Evolutionary conservation across 2,329 filamentous ascomycete species (phyloP), one percentile per base, ranked within the genome.

Genomic region (Tolypocladium inflatum): DNA sequence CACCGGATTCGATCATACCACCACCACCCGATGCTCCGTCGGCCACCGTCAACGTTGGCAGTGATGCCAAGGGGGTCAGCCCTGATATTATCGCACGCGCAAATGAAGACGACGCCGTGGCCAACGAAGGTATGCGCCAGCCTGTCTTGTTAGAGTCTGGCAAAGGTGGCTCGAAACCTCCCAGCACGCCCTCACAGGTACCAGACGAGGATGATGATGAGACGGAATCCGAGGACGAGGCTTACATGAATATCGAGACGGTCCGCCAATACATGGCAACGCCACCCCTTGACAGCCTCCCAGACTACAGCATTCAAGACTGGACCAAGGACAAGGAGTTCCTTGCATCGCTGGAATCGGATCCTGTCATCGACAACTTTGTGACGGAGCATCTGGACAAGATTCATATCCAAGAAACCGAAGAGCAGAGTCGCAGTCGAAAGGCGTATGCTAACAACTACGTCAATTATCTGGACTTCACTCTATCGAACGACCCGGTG

Each of bases 211-310:
- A 80, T 55, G 80, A 79, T 38, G 74, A 82, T 55, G 78, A 79
- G 54, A 82, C 80, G 2, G 80, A 83, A 60, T 76, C 80, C 9
- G 81, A 84, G 55, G 80, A 79, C 48, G 74, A 80, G 42, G 75
- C 80, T n/a, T 76, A 74, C 42, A 72, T 78, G 60, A 75, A 76
- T n/a, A 68, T 79, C 33, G 77, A 80, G 45, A 72, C 73, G 7
- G 75, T 80, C 35, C 76, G 81, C 13, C 74, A 78, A 56, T 79
- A 76, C 58, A 80, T 81, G 70, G 68, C 71, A 26, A 85, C 82
- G 2, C 82, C 82, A 2, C 80, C 81, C 1, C 62, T 81, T 13
- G 80, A 84, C 13, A 79, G 75, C 45, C 70, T 85, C 2, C 82
- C 82, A 0, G 68, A 76, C 55, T 80, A 76, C 58, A 67, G 69